These are phyloP conservation scores for Patellaria atrata DNA, from an alignment of 495 filamentous ascomycete genomes.

Conservation along the genomic window DNA sequence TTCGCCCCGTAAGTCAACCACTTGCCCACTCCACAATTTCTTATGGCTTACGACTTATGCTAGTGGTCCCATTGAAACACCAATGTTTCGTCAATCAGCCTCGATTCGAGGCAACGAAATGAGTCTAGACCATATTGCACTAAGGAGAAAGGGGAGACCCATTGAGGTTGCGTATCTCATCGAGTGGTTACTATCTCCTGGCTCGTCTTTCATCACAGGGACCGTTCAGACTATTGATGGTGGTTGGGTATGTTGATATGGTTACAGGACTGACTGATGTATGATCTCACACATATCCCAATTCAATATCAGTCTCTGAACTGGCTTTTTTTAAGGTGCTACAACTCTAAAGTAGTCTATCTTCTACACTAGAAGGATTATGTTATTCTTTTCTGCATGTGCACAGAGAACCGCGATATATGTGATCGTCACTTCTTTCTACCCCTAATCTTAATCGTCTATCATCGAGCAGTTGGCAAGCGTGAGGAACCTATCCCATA, in stretches of 20 bases:
- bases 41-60: not conserved
- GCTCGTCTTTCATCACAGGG: constrained; percentile 22
- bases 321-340: too few species aligned
- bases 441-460: too few species aligned
- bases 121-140: constrained; percentile 5
- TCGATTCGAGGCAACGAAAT: constrained; percentile 11
- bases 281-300: too few species aligned
- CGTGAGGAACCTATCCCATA: too few species aligned
- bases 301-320: too few species aligned
- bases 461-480: too few species aligned
- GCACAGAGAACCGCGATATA: too few species aligned
- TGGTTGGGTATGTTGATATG: constrained; percentile 24
- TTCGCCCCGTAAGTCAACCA: constrained; percentile 18
- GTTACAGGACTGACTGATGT: too few species aligned
- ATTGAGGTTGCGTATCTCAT: constrained; percentile 21
- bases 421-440: too few species aligned
- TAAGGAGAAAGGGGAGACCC: constrained; percentile 14
- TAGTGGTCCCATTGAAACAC: constrained; percentile 20
- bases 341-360: too few species aligned
- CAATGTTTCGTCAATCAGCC: constrained; percentile 13
- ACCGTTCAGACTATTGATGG: constrained; percentile 22
- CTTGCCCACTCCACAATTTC: not conserved
- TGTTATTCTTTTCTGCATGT: too few species aligned
- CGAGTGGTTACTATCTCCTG: constrained; percentile 22
- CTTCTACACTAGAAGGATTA: too few species aligned